Evolutionary conservation across 2,329 filamentous ascomycete species (phyloP).

Genomic region (Fusarium sp.): DNA sequence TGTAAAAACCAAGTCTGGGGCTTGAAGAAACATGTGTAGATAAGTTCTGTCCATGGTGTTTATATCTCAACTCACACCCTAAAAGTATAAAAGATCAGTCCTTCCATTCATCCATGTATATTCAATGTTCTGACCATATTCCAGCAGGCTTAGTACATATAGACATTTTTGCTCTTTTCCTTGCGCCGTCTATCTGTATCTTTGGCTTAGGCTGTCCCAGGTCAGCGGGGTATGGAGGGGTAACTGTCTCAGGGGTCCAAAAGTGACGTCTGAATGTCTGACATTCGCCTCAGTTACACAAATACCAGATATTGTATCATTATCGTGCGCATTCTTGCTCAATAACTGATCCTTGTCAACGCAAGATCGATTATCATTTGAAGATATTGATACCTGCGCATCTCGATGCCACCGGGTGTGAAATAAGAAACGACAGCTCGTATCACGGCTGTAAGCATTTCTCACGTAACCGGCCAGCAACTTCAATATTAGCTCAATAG

Average conservation of each 20-base stretch:
- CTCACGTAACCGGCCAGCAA: background rate
- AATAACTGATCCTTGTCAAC: constrained; percentile 3
- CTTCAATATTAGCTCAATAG: background rate
- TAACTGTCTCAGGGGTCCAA: constrained; percentile 18
- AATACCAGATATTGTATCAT: constrained; percentile 13
- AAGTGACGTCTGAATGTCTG: constrained; percentile 22
- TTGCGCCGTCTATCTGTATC: background rate
- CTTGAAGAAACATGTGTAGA: background rate
- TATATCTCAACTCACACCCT: too few relatives aligned
- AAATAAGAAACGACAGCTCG: background rate
- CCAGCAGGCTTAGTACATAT: background rate
- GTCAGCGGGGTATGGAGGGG: constrained; percentile 30
- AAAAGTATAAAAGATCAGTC: background rate
- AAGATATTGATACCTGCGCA: background rate
- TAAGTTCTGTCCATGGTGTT: background rate
- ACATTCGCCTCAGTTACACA: constrained; percentile 12
- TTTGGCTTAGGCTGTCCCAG: background rate
- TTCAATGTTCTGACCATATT: too few relatives aligned
- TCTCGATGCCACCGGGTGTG: background rate
- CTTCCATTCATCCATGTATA: background rate
- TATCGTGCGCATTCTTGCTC: constrained; percentile 37
- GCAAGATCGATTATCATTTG: background rate
- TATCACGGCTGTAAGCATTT: background rate
- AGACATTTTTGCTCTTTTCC: background rate
- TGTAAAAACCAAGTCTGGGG: background rate